Base-by-base conservation (phyloP, 1,284 basidiomycete species). In the Irpex sp. region DNA sequence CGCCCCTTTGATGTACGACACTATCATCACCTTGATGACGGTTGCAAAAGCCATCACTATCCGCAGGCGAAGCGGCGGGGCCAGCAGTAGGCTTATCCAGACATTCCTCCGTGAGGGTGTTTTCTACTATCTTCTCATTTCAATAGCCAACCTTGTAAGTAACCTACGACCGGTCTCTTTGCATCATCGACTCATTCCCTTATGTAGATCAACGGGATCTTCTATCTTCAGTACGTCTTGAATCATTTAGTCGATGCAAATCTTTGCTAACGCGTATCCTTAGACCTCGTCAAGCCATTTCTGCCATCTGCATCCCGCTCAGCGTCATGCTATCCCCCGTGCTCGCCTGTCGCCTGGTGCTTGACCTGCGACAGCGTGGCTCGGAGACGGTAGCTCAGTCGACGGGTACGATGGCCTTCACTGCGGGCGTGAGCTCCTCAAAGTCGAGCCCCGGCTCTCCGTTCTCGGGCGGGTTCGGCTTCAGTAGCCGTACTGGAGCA, bases 281-380 rank as follows among this genome's bases (percentile, higher is more conserved):
- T 64, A 92, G 89, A 77, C 90, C 89, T 59, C 88, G 87, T 61
- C 87, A 89, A 74, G 86, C 84, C 31, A 91, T 92, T 67, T 91
- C 90, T 15, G 91, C 90, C n/a, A 87, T 92, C 68, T 90, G 90
- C 69, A 92, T 92, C 66, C 90, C 90, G n/a, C 78, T 92, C 65
- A 91, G 89, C 69, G 87, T 92, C n/a, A 91, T 92, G 89, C 81
- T 92, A 69, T 86, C 85, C n/a, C 90, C 91, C 21, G 75, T 92
- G 31, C 82, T 92, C 31, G 89, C 90, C 3, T 91, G 90, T 72
- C 85, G 90, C 63, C 80, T 92, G 48, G 91, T 92, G 71, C 82
- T 92, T 60, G 89, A 92, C 71, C 82, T 92, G 62, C 87, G 87
- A 34, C 85, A 91, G 71, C 86, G 90, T 64, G 88, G 89, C 47